phyloP scores from a whole-genome alignment of 441 rosid species.

The Adansonia madagascariensis region DNA sequence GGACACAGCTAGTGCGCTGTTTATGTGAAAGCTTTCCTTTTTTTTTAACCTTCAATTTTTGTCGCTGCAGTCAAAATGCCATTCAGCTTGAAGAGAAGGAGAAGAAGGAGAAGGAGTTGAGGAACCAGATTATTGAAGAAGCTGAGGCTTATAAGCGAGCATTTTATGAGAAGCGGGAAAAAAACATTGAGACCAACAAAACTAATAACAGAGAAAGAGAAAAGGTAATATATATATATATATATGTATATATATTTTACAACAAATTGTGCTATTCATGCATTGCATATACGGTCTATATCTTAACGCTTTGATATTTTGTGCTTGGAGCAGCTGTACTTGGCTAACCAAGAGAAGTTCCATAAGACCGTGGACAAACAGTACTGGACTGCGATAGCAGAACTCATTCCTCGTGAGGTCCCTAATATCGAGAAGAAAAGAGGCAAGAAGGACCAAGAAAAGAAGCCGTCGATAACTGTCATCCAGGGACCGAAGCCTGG shows the following conservation, averaged over 20 bases:
- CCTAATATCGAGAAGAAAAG: slow-evolving; percentile 69
- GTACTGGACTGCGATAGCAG: slow-evolving; percentile 81
- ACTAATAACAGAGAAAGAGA: slow-evolving; percentile 67
- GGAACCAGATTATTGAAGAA: slow-evolving; percentile 66
- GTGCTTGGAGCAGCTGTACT: slow-evolving; percentile 48
- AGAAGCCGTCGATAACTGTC: slow-evolving; percentile 43
- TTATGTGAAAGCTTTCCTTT: not conserved
- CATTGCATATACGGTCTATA: not conserved
- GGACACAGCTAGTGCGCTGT: not conserved
- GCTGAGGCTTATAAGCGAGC: slow-evolving; percentile 60
- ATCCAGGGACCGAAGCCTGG: slow-evolving; percentile 61
- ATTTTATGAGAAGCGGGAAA: slow-evolving; percentile 72
- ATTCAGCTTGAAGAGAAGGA: slow-evolving; percentile 78
- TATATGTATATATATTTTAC: too few relatives aligned
- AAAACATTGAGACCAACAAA: slow-evolving; percentile 66
- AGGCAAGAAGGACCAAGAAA: slow-evolving; percentile 56
- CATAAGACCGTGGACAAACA: slow-evolving; percentile 74
- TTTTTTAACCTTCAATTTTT: not conserved
- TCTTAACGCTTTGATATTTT: slow-evolving; percentile 14
- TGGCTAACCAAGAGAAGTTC: slow-evolving; percentile 78
- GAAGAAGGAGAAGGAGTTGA: slow-evolving; percentile 74
- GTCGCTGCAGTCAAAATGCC: slow-evolving; percentile 62
- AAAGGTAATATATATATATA: slow-evolving; percentile 44
- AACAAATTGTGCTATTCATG: not conserved
- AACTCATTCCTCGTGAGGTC: slow-evolving; percentile 69